Evolutionary conservation across 2,329 filamentous ascomycete genomes (phyloP).

Genomic region (Aureobasidium sp.): DNA sequence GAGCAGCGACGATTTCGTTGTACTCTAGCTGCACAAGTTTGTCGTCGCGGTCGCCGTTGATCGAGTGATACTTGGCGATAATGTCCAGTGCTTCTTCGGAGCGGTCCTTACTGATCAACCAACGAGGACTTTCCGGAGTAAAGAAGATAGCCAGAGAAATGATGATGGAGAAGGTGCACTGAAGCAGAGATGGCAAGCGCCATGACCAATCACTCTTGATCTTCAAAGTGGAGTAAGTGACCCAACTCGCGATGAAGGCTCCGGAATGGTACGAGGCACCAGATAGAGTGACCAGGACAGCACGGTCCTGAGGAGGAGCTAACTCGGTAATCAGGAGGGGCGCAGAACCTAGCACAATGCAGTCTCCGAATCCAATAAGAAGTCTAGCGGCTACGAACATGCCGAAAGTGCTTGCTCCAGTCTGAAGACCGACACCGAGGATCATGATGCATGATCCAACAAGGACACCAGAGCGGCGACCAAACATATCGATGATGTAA

Average conservation of each 20-base stretch:
- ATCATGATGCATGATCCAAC: constrained; percentile 37
- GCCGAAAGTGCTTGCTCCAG: not conserved
- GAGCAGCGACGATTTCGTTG: constrained; percentile 24
- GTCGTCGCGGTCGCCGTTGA: constrained; percentile 32
- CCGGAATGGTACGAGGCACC: not conserved
- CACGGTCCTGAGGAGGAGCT: not conserved
- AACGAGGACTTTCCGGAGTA: constrained; percentile 50
- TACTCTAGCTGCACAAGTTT: constrained; percentile 28
- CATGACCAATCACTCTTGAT: constrained; percentile 21
- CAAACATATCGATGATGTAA: constrained; percentile 40
- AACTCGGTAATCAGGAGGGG: constrained; percentile 3
- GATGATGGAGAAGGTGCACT: constrained; percentile 13
- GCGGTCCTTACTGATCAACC: constrained; percentile 49
- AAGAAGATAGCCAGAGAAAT: constrained; percentile 33
- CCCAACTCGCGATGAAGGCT: not conserved
- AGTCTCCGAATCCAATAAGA: not conserved
- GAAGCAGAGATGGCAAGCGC: constrained; percentile 34
- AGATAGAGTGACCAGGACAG: not conserved
- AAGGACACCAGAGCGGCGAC: constrained; percentile 39
- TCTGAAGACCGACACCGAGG: constrained; percentile 5
- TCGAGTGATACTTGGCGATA: constrained; percentile 50
- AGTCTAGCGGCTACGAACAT: constrained; percentile 5
- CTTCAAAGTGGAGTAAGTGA: constrained; percentile 15
- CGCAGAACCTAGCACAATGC: not conserved
- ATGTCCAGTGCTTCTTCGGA: constrained; percentile 48